Conservation (phyloP, 2,329 filamentous ascomycete species). For the Ramularia endophylla region DNA sequence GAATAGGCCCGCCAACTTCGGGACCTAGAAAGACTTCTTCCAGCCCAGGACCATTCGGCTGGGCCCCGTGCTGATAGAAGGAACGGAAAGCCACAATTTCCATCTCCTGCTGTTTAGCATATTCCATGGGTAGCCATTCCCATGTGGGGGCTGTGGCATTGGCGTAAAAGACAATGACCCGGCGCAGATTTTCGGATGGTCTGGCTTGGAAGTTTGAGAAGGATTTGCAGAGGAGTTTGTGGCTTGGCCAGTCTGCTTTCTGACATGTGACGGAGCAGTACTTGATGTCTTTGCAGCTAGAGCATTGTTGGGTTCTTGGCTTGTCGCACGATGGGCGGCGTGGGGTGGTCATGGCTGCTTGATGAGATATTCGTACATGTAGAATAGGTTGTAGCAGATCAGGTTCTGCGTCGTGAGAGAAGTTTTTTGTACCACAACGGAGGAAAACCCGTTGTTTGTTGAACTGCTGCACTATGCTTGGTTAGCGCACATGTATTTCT, state of each 20-base stretch:
- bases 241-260: slow-evolving; percentile 54
- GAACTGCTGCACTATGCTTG: too few relatives aligned
- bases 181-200: not conserved
- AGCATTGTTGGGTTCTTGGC: not conserved
- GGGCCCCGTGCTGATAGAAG: not conserved
- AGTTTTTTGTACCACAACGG: too few relatives aligned
- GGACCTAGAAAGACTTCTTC: not conserved
- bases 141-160: not conserved
- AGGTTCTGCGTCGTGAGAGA: too few relatives aligned
- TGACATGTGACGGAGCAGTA: not conserved
- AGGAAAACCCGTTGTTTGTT: too few relatives aligned
- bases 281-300: not conserved
- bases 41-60: not conserved
- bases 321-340: not conserved
- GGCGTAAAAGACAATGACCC: not conserved
- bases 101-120: not conserved
- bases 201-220: slow-evolving; percentile 55
- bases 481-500: too few relatives aligned
- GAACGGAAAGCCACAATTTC: too few relatives aligned
- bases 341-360: slow-evolving; percentile 1
- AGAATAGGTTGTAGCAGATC: too few relatives aligned
- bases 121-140: not conserved
- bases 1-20: not conserved
- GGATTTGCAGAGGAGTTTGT: slow-evolving; percentile 69
- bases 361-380: too few relatives aligned